These are phyloP conservation scores for Chlamydomonas schloesseri DNA, from an alignment of 139 green algal genomes.

Conservation along the genomic window DNA sequence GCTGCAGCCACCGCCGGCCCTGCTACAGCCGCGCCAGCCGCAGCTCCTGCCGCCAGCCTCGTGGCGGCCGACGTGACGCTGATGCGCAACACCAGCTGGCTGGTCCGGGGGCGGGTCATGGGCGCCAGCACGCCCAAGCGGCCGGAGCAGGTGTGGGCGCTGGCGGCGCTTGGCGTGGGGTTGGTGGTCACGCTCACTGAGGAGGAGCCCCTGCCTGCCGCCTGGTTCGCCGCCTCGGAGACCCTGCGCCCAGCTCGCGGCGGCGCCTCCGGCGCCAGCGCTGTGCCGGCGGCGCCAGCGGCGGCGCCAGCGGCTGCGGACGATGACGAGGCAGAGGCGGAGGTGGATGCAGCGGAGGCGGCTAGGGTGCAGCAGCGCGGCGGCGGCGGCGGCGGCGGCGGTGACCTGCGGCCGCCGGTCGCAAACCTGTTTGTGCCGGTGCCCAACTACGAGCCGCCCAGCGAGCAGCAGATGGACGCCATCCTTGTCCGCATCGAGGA, in stretches of 20 bases:
- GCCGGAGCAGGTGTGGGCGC: constrained; percentile 21
- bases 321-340: not conserved
- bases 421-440: constrained; percentile 52
- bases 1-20: no score
- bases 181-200: constrained; percentile 56
- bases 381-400: no score
- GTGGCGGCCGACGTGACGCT: constrained; percentile 15
- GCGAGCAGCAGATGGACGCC: constrained; percentile 53
- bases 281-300: not conserved
- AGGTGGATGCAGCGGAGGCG: not conserved
- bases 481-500: constrained; percentile 29
- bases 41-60: not conserved
- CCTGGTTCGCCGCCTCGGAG: constrained; percentile 36
- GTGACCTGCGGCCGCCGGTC: not conserved
- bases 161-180: constrained; percentile 37
- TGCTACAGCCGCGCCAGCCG: not conserved
- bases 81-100: constrained; percentile 55
- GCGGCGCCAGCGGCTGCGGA: no score
- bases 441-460: constrained; percentile 56
- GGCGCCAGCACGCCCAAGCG: constrained; percentile 52
- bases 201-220: constrained; percentile 50
- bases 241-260: no score
- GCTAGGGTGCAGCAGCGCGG: no score
- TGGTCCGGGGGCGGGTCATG: constrained; percentile 45
- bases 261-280: no score